Evolutionary conservation across 1,284 basidiomycete species (phyloP).

Genomic region (Fistulina hepatica): DNA sequence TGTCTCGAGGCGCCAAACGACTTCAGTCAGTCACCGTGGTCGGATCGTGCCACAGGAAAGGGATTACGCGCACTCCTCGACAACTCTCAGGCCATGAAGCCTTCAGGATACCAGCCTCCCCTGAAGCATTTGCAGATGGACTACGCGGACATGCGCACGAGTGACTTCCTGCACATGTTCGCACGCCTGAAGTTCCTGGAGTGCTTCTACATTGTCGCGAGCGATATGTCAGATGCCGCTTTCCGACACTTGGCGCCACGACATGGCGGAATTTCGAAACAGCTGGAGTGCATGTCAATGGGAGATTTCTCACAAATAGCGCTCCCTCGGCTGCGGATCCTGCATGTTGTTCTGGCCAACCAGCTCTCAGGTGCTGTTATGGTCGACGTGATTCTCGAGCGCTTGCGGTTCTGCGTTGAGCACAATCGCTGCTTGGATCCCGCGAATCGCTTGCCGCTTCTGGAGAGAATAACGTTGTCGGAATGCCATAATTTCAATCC

Average conservation of each 20-base stretch:
- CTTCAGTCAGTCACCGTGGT: constrained; percentile 63
- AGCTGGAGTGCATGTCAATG: background rate
- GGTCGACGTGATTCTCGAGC: background rate
- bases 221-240: constrained; percentile 67
- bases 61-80: constrained; percentile 52
- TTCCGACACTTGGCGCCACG: background rate
- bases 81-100: no score
- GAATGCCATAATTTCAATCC: background rate
- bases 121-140: constrained; percentile 61
- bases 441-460: background rate
- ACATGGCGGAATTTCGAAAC: background rate
- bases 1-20: constrained; percentile 33
- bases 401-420: background rate
- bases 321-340: background rate
- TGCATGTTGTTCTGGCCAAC: background rate
- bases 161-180: constrained; percentile 62
- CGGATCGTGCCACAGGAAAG: constrained; percentile 68
- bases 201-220: constrained; percentile 61
- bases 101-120: constrained; percentile 40
- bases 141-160: constrained; percentile 67
- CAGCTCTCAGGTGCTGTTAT: background rate
- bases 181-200: constrained; percentile 39
- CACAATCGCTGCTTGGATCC: background rate
- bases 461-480: background rate
- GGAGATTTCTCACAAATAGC: background rate